Evolutionary conservation across 352 stramenopile species (phyloP), one percentile per base, ranked within the genome.

Genomic region (Phytophthora europaea): DNA sequence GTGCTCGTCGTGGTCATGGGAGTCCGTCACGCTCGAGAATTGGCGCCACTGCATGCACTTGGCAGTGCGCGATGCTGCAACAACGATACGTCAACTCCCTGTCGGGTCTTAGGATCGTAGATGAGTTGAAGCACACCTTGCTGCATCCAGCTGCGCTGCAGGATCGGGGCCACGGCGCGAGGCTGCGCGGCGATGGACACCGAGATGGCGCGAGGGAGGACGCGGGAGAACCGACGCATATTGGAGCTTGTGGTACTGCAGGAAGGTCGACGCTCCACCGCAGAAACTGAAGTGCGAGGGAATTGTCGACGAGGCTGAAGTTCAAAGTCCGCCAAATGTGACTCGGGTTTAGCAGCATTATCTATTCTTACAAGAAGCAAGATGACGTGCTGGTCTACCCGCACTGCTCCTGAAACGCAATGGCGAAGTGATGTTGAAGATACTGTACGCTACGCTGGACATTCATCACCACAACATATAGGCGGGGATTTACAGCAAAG

Each of bases 171-270:
- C 26, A 66, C 40, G 1, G 22, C 23, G 15, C 55, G 71, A 58
- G 70, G 57, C n/a, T 78, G 65, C 13, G 52, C 61, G 12, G 36
- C 55, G 13, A 34, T 47, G 23, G 38, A 26, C 6, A 59, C 72
- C 0, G 59, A 51, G 15, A 68, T 16, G 47, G 63, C 66, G 31
- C 71, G 74, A 54, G 67, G 77, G 64, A 78, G 55, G 50, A 71
- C 40, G 47, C 60, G 71, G 26, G 53, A 71, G 34, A 77, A 59
- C 20, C 67, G 71, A 33, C 65, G 74, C 71, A 80, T 79, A 7
- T 10, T 43, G 6, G 3, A 22, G 50, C 22, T 15, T 50, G 5
- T 6, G n/a, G 33, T n/a, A 22, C 15, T 4, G 7, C 56, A 63
- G n/a, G 22, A 33, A 72, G 15, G 12, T 22, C 47, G 47, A 7